Evolutionary conservation across 2,329 filamentous ascomycete species (phyloP), one percentile per base, ranked within the genome.

Genomic region (Ophiostoma novo-ulmi): DNA sequence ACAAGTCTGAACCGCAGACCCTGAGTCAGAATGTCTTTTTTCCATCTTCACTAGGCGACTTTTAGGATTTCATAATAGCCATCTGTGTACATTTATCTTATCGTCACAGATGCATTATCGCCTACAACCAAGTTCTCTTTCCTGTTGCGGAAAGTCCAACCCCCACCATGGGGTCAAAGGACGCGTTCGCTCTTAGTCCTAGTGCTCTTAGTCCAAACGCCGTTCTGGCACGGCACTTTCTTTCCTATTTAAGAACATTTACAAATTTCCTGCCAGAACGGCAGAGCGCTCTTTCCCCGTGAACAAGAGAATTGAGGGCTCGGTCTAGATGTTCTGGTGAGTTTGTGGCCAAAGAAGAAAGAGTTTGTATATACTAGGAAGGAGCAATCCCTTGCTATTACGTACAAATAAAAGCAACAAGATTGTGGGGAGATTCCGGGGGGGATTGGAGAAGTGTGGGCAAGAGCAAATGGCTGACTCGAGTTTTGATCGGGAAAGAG

Each of bases 131-230:
- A 35, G 26, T 35, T 31, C 58, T 14, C 63, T 65, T 65, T 65
- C 63, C 63, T 38, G 7, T 39, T 69, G 11, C 48, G 52, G 48
- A 10, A 69, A 69, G 35, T 52, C 52, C 48, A 69, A 61, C 41
- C 63, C 61, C 58, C 58, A 36, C 58, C 26, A 63, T 35, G 58
- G 35, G 26, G 58, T 17, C 3, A 63, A 63, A 58, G 52, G 52
- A 22, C 52, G n/a, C n/a, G n/a, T 58, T 58, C 11, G 52, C 52
- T 58, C 52, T 14, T 58, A 17, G 14, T 58, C 17, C 17, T 48
- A n/a, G 44, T 48, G 17, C 6, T n/a, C 17, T 48, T 48, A 20
- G 17, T 26, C 22, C 11, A 58, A 17, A 58, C 52, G 52, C 52
- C 52, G 52, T 58, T 26, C 11, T 26, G 52, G 52, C 52, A 58